phyloP scores from a whole-genome alignment of 371 early-diverging fungal species.

The Mucor indicus region DNA sequence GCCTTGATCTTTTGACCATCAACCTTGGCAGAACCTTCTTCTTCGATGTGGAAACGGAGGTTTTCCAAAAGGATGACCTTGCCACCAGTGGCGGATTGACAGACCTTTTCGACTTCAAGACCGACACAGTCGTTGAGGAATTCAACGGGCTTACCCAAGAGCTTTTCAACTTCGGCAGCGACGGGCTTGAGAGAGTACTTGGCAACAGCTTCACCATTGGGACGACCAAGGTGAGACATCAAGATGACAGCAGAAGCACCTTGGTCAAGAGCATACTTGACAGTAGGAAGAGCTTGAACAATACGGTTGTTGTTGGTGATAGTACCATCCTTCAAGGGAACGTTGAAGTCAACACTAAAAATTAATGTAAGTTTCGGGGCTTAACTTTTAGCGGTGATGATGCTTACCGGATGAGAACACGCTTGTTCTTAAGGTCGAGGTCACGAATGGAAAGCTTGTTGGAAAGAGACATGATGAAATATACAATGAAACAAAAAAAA shows the following conservation, averaged over 20 bases:
- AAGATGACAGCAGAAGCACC: conserved; percentile 91
- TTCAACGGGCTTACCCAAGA: conserved; percentile 82
- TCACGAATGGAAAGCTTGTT: conserved; percentile 85
- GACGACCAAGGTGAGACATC: conserved; percentile 98
- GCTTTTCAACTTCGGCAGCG: conserved; percentile 79
- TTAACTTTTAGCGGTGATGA: no score
- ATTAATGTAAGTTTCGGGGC: no score
- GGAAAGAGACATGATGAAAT: conserved; percentile 48
- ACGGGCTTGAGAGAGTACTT: conserved; percentile 95
- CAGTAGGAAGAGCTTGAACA: conserved; percentile 94
- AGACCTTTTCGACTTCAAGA: conserved; percentile 79
- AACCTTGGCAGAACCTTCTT: conserved; percentile 94
- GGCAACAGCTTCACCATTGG: conserved; percentile 84
- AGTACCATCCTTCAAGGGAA: conserved; percentile 88
- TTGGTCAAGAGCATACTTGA: conserved; percentile 86
- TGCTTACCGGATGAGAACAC: conserved; percentile 88
- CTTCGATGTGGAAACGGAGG: conserved; percentile 97
- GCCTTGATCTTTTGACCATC: conserved; percentile 93
- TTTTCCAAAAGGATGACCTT: conserved; percentile 96
- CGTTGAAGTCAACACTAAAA: conserved; percentile 97
- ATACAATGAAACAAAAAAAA: conserved; percentile 3
- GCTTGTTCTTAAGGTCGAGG: conserved; percentile 83
- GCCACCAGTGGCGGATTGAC: conserved; percentile 74
- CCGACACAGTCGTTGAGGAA: conserved; percentile 97
- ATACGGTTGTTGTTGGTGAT: conserved; percentile 98